Conservation (phyloP, 768 basidiomycete species). For the Auricularia sp. region DNA sequence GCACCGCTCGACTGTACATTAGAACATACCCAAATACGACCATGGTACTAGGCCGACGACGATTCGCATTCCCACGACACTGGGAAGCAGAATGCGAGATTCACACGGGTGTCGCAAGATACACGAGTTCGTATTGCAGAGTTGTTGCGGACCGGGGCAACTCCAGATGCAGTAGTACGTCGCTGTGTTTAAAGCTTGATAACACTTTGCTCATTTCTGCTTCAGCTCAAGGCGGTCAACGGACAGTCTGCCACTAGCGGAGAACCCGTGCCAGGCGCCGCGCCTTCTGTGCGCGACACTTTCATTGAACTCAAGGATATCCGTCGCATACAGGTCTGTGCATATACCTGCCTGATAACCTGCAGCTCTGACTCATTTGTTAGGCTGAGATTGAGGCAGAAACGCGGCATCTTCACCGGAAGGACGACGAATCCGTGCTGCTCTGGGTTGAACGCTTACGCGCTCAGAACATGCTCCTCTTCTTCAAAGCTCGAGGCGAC, state of each 20-base stretch:
- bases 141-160: neutral
- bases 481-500: constrained; percentile 7
- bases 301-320: neutral
- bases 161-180: neutral
- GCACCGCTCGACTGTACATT: neutral
- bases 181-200: neutral
- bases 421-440: constrained; percentile 2
- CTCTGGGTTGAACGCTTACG: constrained; percentile 6
- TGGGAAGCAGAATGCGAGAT: neutral
- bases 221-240: neutral
- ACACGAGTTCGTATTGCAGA: neutral
- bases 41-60: neutral
- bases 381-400: constrained; percentile 9
- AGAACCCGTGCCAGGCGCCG: neutral
- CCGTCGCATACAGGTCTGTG: neutral
- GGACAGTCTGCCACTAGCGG: no score
- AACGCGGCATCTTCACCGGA: neutral
- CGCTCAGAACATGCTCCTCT: neutral
- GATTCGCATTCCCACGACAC: neutral
- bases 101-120: neutral
- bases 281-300: neutral
- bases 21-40: neutral
- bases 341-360: no score
- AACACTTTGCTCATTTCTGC: neutral
- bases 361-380: no score